These are phyloP conservation scores for Elongisporangium anandrum DNA, from an alignment of 352 stramenopile genomes.

Conservation along the genomic window DNA sequence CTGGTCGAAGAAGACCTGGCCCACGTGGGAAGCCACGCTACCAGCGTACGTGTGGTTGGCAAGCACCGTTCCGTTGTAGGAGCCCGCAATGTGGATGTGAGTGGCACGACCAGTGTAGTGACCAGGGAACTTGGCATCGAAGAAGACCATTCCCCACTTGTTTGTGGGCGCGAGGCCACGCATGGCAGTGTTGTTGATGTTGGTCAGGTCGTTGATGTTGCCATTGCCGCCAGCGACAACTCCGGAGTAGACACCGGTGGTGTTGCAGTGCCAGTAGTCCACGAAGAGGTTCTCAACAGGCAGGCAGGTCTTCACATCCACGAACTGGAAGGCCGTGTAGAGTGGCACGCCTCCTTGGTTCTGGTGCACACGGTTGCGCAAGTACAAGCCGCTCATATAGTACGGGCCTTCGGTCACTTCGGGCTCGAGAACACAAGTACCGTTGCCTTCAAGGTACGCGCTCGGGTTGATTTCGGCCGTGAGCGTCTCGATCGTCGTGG, in stretches of 20 bases:
- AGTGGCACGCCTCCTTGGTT: constrained; percentile 12
- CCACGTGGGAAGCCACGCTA: constrained; percentile 15
- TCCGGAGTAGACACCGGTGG: constrained; percentile 19
- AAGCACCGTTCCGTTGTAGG: constrained; percentile 21
- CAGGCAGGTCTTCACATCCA: constrained; percentile 21
- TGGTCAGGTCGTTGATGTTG: constrained; percentile 14
- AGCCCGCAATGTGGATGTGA: constrained; percentile 20
- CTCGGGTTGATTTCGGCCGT: constrained; percentile 5
- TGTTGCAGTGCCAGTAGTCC: constrained; percentile 24
- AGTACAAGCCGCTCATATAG: constrained; percentile 18
- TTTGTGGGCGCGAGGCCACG: constrained; percentile 15
- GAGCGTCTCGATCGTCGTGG: too few relatives aligned
- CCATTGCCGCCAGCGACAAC: constrained; percentile 19
- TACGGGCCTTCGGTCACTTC: constrained; percentile 20
- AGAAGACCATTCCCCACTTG: constrained; percentile 13
- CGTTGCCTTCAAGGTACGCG: constrained; percentile 11
- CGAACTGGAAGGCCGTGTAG: constrained; percentile 19
- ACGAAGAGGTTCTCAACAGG: constrained; percentile 16
- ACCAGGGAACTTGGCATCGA: constrained; percentile 14
- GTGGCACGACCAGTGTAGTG: constrained; percentile 22
- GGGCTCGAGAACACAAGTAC: constrained; percentile 17
- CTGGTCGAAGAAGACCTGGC: constrained; percentile 20
- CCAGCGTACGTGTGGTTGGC: constrained; percentile 22
- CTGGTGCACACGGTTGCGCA: constrained; percentile 14
- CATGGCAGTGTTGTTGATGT: constrained; percentile 22